Evolutionary conservation across 345 rosid species (phyloP), one percentile per base, ranked within the genome.

Genomic region (Iberis pinnata): DNA sequence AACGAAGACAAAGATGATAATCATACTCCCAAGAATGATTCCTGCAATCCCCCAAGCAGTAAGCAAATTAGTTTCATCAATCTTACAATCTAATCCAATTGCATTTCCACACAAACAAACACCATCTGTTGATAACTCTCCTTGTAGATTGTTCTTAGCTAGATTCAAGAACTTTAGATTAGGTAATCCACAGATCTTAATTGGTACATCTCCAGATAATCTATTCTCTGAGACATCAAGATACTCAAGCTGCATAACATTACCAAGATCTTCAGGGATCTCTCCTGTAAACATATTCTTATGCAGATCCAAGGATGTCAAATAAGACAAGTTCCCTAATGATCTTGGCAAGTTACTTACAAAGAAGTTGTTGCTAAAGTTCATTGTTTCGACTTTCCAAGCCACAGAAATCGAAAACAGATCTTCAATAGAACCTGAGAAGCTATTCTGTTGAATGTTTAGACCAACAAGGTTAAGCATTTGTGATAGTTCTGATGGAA

Each of bases 391-490:
- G 6, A 85, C 76, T 75, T 75, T 88, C 95, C 84, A 82, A 7
- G 82, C 60, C 36, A 61, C 11, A 10, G 81, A 72, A 67, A 67
- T 70, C 15, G 68, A 43, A 63, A 81, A 75, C 2, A 85, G 72
- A 37, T 44, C 32, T 18, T 73, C 70, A 0, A 82, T 15, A 12
- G 58, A 48, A 18, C 97, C 88, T 35, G 81, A 61, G 25, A 89
- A 72, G 47, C 61, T 70, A 49, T 92, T 92, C 44, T 71, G 75
- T 67, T 83, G 88, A 67, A 88, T 72, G 43, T 75, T 81, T 12
- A 92, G 70, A 22, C 94, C 95, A 18, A 80, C 90, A 26, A 92
- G 83, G 71, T 78, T 83, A 60, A 73, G 68, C 78, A 77, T 76
- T 2, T 19, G 60, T 13, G 90, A 75, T 42, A 86, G 43, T 0